Evolutionary conservation across 139 green algal species (phyloP).

Genomic region (Auxenochlorella protothecoides): DNA sequence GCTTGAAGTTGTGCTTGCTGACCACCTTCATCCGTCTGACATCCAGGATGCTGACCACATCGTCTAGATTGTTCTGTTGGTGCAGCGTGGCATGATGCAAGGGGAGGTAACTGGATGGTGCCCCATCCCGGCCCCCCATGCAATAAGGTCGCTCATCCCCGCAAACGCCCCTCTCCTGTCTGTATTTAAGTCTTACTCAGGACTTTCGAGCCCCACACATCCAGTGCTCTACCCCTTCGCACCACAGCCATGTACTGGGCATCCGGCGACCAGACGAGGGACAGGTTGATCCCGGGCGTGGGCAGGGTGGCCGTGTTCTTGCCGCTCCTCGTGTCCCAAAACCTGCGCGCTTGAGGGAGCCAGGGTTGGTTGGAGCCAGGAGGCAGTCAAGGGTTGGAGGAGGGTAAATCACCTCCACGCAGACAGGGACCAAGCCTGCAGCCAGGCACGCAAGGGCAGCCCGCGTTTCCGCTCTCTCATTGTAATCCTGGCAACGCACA

Average conservation of each 20-base stretch:
- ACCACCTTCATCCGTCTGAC: constrained; percentile 20
- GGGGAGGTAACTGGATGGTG: no score
- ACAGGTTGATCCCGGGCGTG: constrained; percentile 20
- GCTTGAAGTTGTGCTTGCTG: constrained; percentile 16
- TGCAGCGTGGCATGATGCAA: no score
- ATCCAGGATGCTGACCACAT: constrained; percentile 21
- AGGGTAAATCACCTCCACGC: no score
- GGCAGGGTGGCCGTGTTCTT: constrained; percentile 23
- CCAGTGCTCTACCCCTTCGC: constrained; percentile 1
- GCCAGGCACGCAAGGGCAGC: no score
- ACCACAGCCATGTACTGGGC: constrained; percentile 20
- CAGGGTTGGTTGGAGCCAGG: neutral
- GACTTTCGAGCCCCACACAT: neutral
- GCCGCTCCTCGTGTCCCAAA: constrained; percentile 16
- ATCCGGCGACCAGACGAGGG: constrained; percentile 21
- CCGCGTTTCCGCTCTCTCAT: no score
- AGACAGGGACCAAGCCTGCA: no score
- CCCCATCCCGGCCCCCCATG: no score
- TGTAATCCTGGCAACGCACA: no score
- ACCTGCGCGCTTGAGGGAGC: constrained; percentile 3
- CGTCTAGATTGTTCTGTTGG: neutral
- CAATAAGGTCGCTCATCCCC: no score
- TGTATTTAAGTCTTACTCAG: neutral
- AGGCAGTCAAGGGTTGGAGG: no score
- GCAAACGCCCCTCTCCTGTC: no score